Percentiles rank a stretch among this genome's conserved stretches.
Conservation (phyloP, 1,284 basidiomycete genomes). For the Ceratobasidium sp. region DNA sequence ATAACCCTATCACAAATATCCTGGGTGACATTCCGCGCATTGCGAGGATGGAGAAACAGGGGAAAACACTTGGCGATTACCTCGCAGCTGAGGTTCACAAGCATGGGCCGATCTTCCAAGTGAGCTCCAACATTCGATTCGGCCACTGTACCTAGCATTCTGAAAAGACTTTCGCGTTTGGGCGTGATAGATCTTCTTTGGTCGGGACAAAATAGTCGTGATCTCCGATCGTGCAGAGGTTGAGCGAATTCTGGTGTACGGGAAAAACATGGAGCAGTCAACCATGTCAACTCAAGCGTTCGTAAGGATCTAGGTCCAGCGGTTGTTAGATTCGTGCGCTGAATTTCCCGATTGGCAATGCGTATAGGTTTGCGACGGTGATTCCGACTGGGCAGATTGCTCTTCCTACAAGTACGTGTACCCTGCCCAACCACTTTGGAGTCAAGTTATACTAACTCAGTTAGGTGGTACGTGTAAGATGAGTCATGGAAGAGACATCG, state of each 20-base stretch:
- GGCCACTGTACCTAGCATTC: neutral
- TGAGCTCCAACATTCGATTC: neutral
- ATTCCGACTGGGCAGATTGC: conserved; percentile 19
- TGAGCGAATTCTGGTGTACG: neutral
- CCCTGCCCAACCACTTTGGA: neutral
- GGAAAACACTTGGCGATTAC: conserved; percentile 1
- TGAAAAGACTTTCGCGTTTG: neutral
- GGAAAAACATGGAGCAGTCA: conserved; percentile 19
- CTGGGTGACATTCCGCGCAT: neutral
- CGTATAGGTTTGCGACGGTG: conserved; percentile 17
- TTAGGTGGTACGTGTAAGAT: neutral
- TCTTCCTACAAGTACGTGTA: conserved; percentile 11
- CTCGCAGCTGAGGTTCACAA: neutral
- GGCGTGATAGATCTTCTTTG: conserved; percentile 4
- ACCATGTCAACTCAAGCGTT: conserved; percentile 17
- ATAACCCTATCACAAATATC: neutral
- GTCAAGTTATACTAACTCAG: neutral
- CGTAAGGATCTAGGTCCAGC: neutral
- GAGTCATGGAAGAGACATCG: conserved; percentile 29
- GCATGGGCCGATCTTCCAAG: conserved; percentile 4
- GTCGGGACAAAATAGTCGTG: neutral
- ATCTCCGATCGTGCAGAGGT: conserved; percentile 13
- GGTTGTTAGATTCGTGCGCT: neutral
- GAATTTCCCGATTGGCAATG: neutral
- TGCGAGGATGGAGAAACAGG: neutral